Evolutionary conservation across 2,329 filamentous ascomycete genomes (phyloP).

Genomic region (Calonectria montana): DNA sequence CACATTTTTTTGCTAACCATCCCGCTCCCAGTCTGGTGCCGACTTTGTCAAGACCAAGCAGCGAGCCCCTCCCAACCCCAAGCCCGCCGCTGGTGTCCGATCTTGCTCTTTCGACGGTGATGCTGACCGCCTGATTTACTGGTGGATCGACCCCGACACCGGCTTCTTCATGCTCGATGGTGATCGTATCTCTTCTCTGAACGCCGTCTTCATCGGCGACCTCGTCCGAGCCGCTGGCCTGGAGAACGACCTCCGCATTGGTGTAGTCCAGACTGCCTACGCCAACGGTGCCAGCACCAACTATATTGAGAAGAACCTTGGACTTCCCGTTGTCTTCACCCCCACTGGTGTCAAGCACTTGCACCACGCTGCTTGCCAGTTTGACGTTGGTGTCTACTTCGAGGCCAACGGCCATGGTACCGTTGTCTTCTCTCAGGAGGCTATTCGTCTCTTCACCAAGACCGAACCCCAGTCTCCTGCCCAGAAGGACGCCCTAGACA

Average conservation of each 20-base stretch:
- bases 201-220: slow-evolving; percentile 92
- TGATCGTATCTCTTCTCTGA: slow-evolving; percentile 94
- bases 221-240: slow-evolving; percentile 85
- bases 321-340: slow-evolving; percentile 91
- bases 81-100: slow-evolving; percentile 79
- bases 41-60: slow-evolving; percentile 99
- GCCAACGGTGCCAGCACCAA: slow-evolving; percentile 95
- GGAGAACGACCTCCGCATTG: slow-evolving; percentile 84
- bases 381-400: slow-evolving; percentile 97
- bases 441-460: slow-evolving; percentile 80
- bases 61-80: slow-evolving; percentile 84
- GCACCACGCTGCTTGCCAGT: slow-evolving; percentile 94
- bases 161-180: slow-evolving; percentile 95
- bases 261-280: slow-evolving; percentile 97
- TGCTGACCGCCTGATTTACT: slow-evolving; percentile 95
- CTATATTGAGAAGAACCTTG: slow-evolving; percentile 89
- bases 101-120: slow-evolving; percentile 95
- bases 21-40: slow-evolving; percentile 78
- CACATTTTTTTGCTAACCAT: slow-evolving; percentile 13
- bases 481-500: slow-evolving; percentile 89
- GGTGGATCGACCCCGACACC: slow-evolving; percentile 85
- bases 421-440: slow-evolving; percentile 90
- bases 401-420: slow-evolving; percentile 99
- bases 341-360: slow-evolving; percentile 97
- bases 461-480: slow-evolving; percentile 90